Conservation (phyloP, 2,329 filamentous ascomycete species). For the Trichothecium roseum region DNA sequence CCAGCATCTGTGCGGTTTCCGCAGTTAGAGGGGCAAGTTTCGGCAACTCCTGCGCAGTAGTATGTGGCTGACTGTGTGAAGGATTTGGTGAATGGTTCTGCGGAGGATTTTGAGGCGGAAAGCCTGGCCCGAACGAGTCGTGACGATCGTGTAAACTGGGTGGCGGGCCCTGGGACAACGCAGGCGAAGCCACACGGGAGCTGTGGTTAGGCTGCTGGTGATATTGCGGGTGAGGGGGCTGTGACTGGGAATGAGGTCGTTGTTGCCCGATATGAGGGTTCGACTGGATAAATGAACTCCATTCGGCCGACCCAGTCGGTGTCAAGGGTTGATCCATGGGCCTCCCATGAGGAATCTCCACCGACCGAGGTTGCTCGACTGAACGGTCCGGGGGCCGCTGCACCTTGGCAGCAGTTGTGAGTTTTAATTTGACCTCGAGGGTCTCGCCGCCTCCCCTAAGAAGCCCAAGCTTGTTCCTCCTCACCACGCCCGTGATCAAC, state of each 20-base stretch:
- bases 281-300: slow-evolving; percentile 66
- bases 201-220: slow-evolving; percentile 20
- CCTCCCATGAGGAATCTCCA: slow-evolving; percentile 6
- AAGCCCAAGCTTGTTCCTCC: slow-evolving; percentile 72
- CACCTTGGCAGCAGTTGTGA: slow-evolving; percentile 64
- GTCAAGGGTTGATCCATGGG: slow-evolving; percentile 26
- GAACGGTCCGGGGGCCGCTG: slow-evolving; percentile 12
- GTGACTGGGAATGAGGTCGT: no score
- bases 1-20: slow-evolving; percentile 8
- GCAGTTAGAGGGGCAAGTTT: slow-evolving; percentile 24
- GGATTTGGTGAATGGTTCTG: not conserved
- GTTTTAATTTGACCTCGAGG: slow-evolving; percentile 81
- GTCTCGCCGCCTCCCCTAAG: slow-evolving; percentile 77
- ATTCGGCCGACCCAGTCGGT: slow-evolving; percentile 59
- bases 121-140: slow-evolving; percentile 15
- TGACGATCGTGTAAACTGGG: slow-evolving; percentile 9
- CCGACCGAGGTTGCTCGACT: slow-evolving; percentile 9
- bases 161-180: slow-evolving; percentile 20
- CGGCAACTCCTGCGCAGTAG: slow-evolving; percentile 16
- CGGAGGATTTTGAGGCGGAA: slow-evolving; percentile 6
- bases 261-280: slow-evolving; percentile 42
- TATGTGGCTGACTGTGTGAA: slow-evolving; percentile 2
- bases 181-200: slow-evolving; percentile 24
- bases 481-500: slow-evolving; percentile 82
- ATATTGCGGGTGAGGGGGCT: no score